A percentile compares a stretch with the other conserved stretches of the same genome.
Evolutionary conservation across 257 asterid genomes (phyloP).

Genomic region (Scutellaria baicalensis): DNA sequence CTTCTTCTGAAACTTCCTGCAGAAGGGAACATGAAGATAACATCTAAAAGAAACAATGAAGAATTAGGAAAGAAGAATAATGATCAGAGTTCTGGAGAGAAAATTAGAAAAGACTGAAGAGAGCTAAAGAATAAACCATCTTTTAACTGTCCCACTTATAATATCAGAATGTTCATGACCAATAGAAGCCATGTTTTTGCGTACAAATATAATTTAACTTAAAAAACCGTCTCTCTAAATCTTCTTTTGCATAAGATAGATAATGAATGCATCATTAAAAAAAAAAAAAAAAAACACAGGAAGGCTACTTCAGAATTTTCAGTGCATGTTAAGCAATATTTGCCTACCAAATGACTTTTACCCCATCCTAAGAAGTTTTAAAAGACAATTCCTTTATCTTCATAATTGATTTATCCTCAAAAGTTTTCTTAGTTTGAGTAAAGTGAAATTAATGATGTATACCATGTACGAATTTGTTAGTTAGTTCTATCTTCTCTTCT

Average conservation of each 20-base stretch:
- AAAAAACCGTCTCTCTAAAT: neutral
- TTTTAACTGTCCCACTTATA: neutral
- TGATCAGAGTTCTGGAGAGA: constrained; percentile 3
- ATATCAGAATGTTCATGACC: neutral
- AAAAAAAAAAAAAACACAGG: no score
- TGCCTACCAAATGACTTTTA: neutral
- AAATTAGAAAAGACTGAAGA: neutral
- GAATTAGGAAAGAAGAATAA: neutral
- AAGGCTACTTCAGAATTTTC: neutral
- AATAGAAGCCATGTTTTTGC: neutral
- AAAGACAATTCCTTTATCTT: neutral
- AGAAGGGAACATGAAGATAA: neutral
- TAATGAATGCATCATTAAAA: neutral
- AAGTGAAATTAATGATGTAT: neutral
- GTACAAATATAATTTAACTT: neutral
- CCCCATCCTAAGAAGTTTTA: neutral
- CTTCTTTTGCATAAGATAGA: neutral
- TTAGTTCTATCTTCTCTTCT: constrained; percentile 1
- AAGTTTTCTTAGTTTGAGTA: neutral
- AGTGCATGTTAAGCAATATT: neutral
- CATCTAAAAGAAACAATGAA: constrained; percentile 6
- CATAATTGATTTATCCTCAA: neutral
- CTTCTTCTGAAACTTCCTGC: neutral
- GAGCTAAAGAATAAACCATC: neutral
- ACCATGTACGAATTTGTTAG: neutral